phyloP scores from a whole-genome alignment of 805 yeast genomes.

The Kluyveromyces lactis region DNA sequence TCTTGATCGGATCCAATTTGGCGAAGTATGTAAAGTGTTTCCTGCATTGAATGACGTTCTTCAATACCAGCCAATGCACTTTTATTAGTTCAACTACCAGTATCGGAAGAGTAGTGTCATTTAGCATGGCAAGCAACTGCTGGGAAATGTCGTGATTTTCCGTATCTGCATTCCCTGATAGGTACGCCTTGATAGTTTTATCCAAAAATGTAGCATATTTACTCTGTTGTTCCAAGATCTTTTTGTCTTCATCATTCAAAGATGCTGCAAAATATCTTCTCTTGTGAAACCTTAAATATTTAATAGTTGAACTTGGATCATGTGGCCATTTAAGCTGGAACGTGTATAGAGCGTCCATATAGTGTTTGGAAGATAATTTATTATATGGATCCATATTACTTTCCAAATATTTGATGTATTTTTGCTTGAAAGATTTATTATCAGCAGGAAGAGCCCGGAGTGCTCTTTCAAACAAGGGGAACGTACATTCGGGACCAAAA shows the following conservation, averaged over 20 bases:
- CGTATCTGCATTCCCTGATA: conserved; percentile 14
- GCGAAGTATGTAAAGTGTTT: conserved; percentile 24
- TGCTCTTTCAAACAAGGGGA: conserved; percentile 46
- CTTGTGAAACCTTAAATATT: conserved; percentile 18
- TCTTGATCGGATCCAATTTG: conserved; percentile 24
- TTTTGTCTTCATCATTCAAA: conserved; percentile 14
- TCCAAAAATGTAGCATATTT: conserved; percentile 21
- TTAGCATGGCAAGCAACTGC: conserved; percentile 29
- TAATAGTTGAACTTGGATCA: conserved; percentile 12
- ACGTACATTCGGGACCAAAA: conserved; percentile 27
- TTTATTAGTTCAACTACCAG: conserved; percentile 31
- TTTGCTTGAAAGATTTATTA: conserved; percentile 10
- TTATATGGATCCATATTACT: not conserved
- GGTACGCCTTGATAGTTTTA: conserved; percentile 14
- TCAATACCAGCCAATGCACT: conserved; percentile 22
- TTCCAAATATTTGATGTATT: conserved; percentile 17
- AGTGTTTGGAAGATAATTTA: not conserved
- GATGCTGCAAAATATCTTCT: conserved; percentile 16
- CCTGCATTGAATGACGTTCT: conserved; percentile 27
- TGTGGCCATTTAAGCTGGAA: conserved; percentile 11
- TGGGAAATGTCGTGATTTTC: conserved; percentile 5
- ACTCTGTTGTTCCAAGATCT: conserved; percentile 17
- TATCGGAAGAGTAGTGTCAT: conserved; percentile 34
- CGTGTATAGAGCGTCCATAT: conserved; percentile 1
- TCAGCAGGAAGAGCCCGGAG: conserved; percentile 32